Conservation (phyloP, 805 yeast species). For the Teunomyces cretensis region DNA sequence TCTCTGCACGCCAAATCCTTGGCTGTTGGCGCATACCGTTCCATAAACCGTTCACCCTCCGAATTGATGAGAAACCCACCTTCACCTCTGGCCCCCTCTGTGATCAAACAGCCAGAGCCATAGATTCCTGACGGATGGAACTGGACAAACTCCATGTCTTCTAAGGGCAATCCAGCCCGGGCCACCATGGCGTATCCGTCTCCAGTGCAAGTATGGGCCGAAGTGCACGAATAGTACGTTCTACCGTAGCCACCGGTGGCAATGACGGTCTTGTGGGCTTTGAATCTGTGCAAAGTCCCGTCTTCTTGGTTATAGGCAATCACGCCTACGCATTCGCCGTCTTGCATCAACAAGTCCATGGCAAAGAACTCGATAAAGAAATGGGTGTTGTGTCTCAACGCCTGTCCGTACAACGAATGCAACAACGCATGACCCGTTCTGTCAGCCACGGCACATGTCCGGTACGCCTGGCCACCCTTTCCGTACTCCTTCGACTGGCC, state of each 20-base stretch:
- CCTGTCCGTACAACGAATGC: slow-evolving; percentile 95
- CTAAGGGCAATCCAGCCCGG: slow-evolving; percentile 96
- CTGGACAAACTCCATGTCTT: slow-evolving; percentile 96
- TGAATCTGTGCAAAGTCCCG: slow-evolving; percentile 96
- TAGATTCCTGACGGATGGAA: slow-evolving; percentile 99
- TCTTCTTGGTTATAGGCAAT: slow-evolving; percentile 98
- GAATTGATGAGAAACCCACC: slow-evolving; percentile 96
- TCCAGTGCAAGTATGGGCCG: slow-evolving; percentile 99
- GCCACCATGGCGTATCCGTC: slow-evolving; percentile 98
- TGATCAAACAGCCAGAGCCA: slow-evolving; percentile 97
- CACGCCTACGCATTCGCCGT: slow-evolving; percentile 95
- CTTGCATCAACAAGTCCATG: slow-evolving; percentile 87
- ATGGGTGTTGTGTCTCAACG: slow-evolving; percentile 94
- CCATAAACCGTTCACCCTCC: slow-evolving; percentile 99
- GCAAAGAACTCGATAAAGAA: slow-evolving; percentile 98
- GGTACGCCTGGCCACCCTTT: slow-evolving; percentile 98
- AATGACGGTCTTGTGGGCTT: slow-evolving; percentile 92
- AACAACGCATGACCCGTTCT: slow-evolving; percentile 97
- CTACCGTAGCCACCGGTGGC: slow-evolving; percentile 99
- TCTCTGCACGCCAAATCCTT: slow-evolving; percentile 98
- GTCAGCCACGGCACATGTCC: slow-evolving; percentile 99
- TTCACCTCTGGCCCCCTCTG: slow-evolving; percentile 99
- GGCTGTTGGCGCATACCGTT: slow-evolving; percentile 98
- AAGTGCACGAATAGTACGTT: slow-evolving; percentile 97
- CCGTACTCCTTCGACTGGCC: slow-evolving; percentile 96